Base-by-base conservation (phyloP, 1,284 basidiomycete species). In the Cronartium quercuum region DNA sequence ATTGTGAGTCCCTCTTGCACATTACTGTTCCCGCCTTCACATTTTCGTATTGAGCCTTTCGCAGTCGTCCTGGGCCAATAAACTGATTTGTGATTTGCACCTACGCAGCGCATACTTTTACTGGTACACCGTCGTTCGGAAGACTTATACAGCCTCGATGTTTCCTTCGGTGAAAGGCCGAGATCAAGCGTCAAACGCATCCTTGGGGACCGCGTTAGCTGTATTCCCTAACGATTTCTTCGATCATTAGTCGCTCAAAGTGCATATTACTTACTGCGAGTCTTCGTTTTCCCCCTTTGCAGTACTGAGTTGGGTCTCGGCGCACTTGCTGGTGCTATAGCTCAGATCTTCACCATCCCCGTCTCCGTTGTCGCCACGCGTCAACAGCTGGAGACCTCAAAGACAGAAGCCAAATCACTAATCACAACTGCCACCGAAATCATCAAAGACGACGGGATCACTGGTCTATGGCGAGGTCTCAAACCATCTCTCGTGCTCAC, bases 331-430 rank as follows among this genome's bases (percentile, higher is more conserved):
- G 96, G 94, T 18, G 94, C 89, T 0, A 87, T 98, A 47, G 94
- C 94, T 5, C 96, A 98, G 82, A 90, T 98, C 77, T 98, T 98
- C 84, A 99, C 96, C 37, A 97, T 98, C 79, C 96, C 96, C 37
- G 94, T 98, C 24, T 88, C 92, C 24, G 94, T 98, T 73, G 95
- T 99, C 80, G 95, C 96, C 13, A 98, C 95, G 0, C 88, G 96
- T 34, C 96, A 99, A 83, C 96, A 99, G 84, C 86, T 96, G 66
- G 90, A 76, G 73, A 42, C 84, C 83, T 88, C 79, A 86, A 89
- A 78, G 89, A 88, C 78, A n/a, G 78, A 76, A 61, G 70, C 80
- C 35, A 82, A 83, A 35, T 80, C 79, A 0, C 91, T 96, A 83
- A 76, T 91, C 34, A 87, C 85, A 51, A 90, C 96, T 12, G 92